phyloP scores from a whole-genome alignment of 805 yeast species.

The Metschnikowia anglica region DNA sequence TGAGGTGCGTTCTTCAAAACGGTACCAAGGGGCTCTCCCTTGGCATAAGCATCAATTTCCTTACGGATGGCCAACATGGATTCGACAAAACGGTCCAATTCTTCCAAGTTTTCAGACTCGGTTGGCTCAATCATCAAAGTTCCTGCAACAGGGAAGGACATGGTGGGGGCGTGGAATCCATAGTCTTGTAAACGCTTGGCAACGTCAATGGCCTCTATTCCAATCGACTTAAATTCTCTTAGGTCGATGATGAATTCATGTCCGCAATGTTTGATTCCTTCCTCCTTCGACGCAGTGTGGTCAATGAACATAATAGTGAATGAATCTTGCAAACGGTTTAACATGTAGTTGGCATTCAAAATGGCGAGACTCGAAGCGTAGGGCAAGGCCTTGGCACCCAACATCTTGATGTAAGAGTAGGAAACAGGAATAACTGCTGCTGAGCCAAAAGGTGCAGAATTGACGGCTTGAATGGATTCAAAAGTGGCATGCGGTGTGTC shows the following conservation, averaged over 20 bases:
- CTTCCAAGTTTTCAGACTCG: conserved; percentile 86
- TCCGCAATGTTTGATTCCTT: conserved; percentile 75
- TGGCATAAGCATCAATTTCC: conserved; percentile 74
- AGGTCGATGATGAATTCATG: conserved; percentile 95
- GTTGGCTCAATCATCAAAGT: conserved; percentile 98
- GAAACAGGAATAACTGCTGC: conserved; percentile 92
- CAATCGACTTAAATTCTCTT: conserved; percentile 74
- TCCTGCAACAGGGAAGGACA: conserved; percentile 98
- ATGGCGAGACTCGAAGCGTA: conserved; percentile 88
- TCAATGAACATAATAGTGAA: conserved; percentile 77
- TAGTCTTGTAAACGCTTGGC: conserved; percentile 97
- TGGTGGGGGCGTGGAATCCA: conserved; percentile 98
- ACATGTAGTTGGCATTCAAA: conserved; percentile 95
- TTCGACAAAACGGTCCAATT: conserved; percentile 86
- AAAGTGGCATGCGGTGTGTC: conserved; percentile 48
- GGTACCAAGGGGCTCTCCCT: conserved; percentile 62
- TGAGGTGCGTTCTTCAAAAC: conserved; percentile 92
- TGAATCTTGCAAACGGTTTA: conserved; percentile 65
- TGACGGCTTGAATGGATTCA: conserved; percentile 68
- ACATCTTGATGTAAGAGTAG: conserved; percentile 90
- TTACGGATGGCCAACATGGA: conserved; percentile 78
- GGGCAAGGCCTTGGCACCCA: conserved; percentile 84
- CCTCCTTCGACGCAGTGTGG: conserved; percentile 37
- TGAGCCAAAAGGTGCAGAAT: conserved; percentile 95
- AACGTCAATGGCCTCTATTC: conserved; percentile 92